A percentile compares a stretch with the other conserved stretches of the same genome.
These are phyloP conservation scores for Rubus parviflorus DNA, from an alignment of 306 rosid genomes.

Conservation along the genomic window DNA sequence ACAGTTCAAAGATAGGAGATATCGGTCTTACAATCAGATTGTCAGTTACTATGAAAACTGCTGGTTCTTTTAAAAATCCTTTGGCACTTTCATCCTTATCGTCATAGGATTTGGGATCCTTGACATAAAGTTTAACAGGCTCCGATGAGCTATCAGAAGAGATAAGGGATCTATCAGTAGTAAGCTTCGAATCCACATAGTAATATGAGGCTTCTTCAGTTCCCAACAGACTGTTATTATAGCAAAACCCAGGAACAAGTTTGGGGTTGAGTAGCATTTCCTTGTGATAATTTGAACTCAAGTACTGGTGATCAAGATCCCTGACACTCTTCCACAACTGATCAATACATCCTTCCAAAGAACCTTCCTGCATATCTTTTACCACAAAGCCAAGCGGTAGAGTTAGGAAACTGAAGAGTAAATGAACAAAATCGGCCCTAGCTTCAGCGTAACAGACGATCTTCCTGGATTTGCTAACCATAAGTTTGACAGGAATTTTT, in stretches of 20 bases:
- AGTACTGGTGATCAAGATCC: neutral
- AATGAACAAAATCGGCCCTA: slow-evolving; percentile 3
- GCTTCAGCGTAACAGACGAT: slow-evolving; percentile 21
- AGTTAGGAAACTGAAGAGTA: slow-evolving; percentile 21
- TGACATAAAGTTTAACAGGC: too few species aligned
- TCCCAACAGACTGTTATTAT: neutral
- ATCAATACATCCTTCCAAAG: slow-evolving; percentile 12
- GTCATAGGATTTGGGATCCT: neutral
- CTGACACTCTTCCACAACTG: neutral
- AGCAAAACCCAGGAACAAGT: slow-evolving; percentile 3
- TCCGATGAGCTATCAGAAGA: too few species aligned
- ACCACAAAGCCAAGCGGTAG: slow-evolving; percentile 8
- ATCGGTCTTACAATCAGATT: slow-evolving; percentile 9
- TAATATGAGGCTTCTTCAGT: slow-evolving; percentile 3
- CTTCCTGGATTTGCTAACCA: slow-evolving; percentile 15
- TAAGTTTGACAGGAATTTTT: neutral
- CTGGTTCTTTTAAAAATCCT: neutral
- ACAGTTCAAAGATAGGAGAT: neutral
- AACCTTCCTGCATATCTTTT: neutral
- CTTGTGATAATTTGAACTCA: neutral
- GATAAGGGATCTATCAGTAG: neutral
- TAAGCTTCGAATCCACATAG: neutral
- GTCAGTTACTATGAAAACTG: slow-evolving; percentile 10
- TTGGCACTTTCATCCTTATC: neutral
- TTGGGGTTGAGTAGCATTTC: slow-evolving; percentile 18